Conservation (phyloP, 148 eudicot species). For the Persicaria tinctoria region DNA sequence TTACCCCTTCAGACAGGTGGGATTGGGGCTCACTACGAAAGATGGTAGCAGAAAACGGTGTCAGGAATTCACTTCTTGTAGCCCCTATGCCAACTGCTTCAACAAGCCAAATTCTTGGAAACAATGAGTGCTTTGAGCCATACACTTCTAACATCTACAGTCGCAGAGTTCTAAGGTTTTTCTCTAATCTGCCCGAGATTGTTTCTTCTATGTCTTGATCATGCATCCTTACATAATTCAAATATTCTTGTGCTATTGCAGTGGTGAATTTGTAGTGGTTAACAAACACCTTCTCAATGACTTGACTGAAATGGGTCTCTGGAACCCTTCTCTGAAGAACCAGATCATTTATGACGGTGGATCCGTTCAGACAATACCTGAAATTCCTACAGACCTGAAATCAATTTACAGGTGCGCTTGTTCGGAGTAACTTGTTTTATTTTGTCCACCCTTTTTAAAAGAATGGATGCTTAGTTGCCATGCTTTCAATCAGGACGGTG, state of each 20-base stretch:
- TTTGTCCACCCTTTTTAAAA: neutral
- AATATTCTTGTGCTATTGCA: slow-evolving; percentile 20
- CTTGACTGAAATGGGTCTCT: slow-evolving; percentile 88
- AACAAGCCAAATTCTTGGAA: slow-evolving; percentile 95
- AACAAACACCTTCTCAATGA: slow-evolving; percentile 95
- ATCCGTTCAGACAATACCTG: slow-evolving; percentile 71
- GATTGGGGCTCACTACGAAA: slow-evolving; percentile 71
- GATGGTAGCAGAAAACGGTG: slow-evolving; percentile 62
- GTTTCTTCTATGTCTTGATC: neutral
- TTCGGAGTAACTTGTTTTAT: neutral
- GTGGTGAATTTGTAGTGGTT: slow-evolving; percentile 99
- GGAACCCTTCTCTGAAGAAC: slow-evolving; percentile 81
- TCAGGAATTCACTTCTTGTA: slow-evolving; percentile 88
- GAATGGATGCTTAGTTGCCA: slow-evolving; percentile 8
- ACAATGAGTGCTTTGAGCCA: slow-evolving; percentile 97
- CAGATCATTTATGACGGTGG: slow-evolving; percentile 71
- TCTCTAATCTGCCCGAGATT: too few relatives aligned
- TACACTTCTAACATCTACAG: slow-evolving; percentile 93
- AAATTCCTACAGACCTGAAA: slow-evolving; percentile 67
- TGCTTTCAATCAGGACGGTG: slow-evolving; percentile 54
- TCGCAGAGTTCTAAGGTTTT: slow-evolving; percentile 85
- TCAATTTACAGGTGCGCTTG: slow-evolving; percentile 55
- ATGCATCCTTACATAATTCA: neutral
- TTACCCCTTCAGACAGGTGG: slow-evolving; percentile 77
- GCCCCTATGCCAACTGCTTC: slow-evolving; percentile 99